Evolutionary conservation across 257 asterid genomes (phyloP).

Genomic region (Penstemon davidsonii): DNA sequence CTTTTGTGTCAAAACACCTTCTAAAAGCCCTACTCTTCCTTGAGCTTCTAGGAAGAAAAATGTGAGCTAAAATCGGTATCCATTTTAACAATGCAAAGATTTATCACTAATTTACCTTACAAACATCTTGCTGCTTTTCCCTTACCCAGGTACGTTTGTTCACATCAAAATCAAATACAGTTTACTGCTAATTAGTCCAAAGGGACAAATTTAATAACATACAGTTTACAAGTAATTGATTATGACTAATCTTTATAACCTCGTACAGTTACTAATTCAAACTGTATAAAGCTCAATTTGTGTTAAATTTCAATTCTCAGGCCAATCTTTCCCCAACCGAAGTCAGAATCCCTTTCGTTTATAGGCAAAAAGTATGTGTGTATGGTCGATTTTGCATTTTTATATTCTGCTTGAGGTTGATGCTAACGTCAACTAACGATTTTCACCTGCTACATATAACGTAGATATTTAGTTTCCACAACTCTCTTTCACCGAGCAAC

Average conservation of each 20-base stretch:
- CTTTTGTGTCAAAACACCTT: too few relatives aligned
- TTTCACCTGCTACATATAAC: slow-evolving; percentile 1
- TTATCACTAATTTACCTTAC: neutral
- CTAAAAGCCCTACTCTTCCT: neutral
- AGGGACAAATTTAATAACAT: slow-evolving; percentile 14
- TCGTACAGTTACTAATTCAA: slow-evolving; percentile 5
- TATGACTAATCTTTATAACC: slow-evolving; percentile 5
- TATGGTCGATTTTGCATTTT: slow-evolving; percentile 3
- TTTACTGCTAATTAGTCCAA: neutral
- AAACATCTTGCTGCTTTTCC: neutral
- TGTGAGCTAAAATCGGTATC: neutral
- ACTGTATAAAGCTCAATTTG: slow-evolving; percentile 31
- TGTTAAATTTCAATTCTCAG: neutral
- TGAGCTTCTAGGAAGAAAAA: neutral
- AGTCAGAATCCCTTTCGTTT: slow-evolving; percentile 2
- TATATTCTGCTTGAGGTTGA: neutral
- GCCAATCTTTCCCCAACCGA: slow-evolving; percentile 8
- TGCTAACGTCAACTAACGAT: neutral
- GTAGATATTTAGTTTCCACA: neutral
- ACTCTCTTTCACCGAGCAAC: neutral
- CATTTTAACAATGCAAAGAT: neutral
- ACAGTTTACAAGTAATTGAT: slow-evolving; percentile 21
- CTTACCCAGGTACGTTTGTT: neutral
- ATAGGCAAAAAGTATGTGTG: slow-evolving; percentile 3
- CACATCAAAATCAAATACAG: slow-evolving; percentile 11